A percentile compares a stretch with the other conserved stretches of the same genome.
These are phyloP conservation scores for Halenospora varia DNA, from an alignment of 495 filamentous ascomycete genomes.

Conservation along the genomic window DNA sequence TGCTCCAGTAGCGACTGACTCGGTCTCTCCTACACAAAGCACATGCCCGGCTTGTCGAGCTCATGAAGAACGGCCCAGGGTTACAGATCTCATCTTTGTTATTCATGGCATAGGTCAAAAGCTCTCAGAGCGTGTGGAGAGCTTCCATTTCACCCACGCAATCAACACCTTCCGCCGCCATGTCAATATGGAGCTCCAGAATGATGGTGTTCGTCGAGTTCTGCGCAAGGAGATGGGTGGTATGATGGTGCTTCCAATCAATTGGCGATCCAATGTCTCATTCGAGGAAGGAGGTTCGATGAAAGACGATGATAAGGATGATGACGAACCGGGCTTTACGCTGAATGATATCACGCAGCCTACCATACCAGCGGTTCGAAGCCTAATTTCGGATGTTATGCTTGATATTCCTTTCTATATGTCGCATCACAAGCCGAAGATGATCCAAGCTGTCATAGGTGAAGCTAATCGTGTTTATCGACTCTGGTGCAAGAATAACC, in stretches of 20 bases:
- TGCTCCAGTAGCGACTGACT: conserved; percentile 29
- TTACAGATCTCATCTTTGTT: conserved; percentile 84
- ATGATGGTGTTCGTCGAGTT: conserved; percentile 63
- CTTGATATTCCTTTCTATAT: conserved; percentile 96
- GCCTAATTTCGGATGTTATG: conserved; percentile 94
- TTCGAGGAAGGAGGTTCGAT: conserved; percentile 69
- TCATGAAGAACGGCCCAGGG: conserved; percentile 62
- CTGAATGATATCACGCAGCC: conserved; percentile 88
- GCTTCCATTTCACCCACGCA: conserved; percentile 93
- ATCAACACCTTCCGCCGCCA: conserved; percentile 87
- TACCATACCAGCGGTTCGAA: conserved; percentile 84
- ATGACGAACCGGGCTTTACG: conserved; percentile 55
- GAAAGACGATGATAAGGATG: conserved; percentile 42
- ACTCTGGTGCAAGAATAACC: conserved; percentile 90
- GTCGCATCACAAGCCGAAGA: conserved; percentile 90
- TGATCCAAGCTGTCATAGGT: conserved; percentile 82
- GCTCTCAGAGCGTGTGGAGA: conserved; percentile 91
- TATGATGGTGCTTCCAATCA: conserved; percentile 58
- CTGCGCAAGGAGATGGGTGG: conserved; percentile 62
- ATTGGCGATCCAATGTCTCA: conserved; percentile 84
- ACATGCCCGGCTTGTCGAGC: conserved; percentile 38
- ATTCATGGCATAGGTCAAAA: conserved; percentile 98
- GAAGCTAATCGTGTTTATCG: conserved; percentile 93
- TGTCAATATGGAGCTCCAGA: conserved; percentile 80
- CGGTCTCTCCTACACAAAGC: conserved; percentile 25